Evolutionary conservation across 2,329 filamentous ascomycete genomes (phyloP).

Genomic region (Didymella glomerata): DNA sequence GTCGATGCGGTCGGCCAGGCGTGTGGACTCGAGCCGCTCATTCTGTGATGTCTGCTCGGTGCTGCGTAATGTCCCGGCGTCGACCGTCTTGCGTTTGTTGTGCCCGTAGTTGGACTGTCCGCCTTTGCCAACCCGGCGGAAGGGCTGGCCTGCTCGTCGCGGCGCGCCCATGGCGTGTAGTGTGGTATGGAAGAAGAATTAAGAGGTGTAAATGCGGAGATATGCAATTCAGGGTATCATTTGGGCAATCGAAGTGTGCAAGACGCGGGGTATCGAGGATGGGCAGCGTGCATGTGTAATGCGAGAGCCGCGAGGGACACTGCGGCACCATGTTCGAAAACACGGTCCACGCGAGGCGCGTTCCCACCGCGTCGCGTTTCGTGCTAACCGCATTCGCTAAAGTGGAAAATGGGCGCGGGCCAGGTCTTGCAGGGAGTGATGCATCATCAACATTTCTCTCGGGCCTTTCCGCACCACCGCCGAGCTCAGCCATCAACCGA

Average conservation of each 20-base stretch:
- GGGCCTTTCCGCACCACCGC: slow-evolving; percentile 31
- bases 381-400: slow-evolving; percentile 32
- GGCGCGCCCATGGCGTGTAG: slow-evolving; percentile 53
- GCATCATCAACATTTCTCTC: slow-evolving; percentile 40
- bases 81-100: slow-evolving; percentile 76
- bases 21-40: slow-evolving; percentile 88
- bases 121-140: slow-evolving; percentile 54
- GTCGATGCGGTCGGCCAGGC: slow-evolving; percentile 87
- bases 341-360: slow-evolving; percentile 36
- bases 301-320: slow-evolving; percentile 29
- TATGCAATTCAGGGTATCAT: slow-evolving; percentile 46
- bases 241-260: slow-evolving; percentile 30
- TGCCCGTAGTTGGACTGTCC: slow-evolving; percentile 58
- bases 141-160: slow-evolving; percentile 53
- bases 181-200: slow-evolving; percentile 24
- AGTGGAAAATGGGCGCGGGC: slow-evolving; percentile 30
- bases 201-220: slow-evolving; percentile 33
- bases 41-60: slow-evolving; percentile 89
- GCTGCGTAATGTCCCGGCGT: slow-evolving; percentile 75
- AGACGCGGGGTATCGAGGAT: slow-evolving; percentile 28
- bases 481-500: slow-evolving; percentile 1
- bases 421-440: slow-evolving; percentile 8
- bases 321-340: slow-evolving; percentile 18
- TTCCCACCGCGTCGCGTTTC: slow-evolving; percentile 9
- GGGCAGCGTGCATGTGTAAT: slow-evolving; percentile 23